Conservation (phyloP, 306 rosid species). For the Sindora glabra region DNA sequence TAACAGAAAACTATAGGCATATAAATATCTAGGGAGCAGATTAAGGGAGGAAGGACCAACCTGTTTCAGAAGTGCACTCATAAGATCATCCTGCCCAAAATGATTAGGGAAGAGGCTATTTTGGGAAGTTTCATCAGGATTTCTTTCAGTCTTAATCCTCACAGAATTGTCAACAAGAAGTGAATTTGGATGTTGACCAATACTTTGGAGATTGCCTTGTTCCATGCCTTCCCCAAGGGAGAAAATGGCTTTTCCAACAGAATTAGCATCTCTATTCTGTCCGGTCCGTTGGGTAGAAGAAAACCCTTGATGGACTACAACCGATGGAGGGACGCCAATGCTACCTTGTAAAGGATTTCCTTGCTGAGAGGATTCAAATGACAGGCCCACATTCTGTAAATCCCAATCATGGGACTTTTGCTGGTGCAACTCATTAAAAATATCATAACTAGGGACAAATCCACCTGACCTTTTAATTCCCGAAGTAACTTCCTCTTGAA, state of each 20-base stretch:
- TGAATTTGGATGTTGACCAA: constrained; percentile 38
- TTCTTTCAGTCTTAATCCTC: constrained; percentile 61
- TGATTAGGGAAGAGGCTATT: constrained; percentile 53
- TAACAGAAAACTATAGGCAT: background rate
- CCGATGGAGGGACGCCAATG: constrained; percentile 53
- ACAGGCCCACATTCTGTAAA: constrained; percentile 44
- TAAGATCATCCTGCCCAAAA: constrained; percentile 83
- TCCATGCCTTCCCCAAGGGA: constrained; percentile 38
- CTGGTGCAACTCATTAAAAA: constrained; percentile 63
- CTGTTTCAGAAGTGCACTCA: constrained; percentile 93
- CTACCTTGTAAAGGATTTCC: constrained; percentile 51
- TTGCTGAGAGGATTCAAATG: constrained; percentile 54
- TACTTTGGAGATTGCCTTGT: constrained; percentile 43
- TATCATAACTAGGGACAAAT: constrained; percentile 59
- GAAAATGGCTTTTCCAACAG: constrained; percentile 42
- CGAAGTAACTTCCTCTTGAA: constrained; percentile 52
- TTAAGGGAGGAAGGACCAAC: constrained; percentile 29
- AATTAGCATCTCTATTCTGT: constrained; percentile 34
- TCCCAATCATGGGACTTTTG: constrained; percentile 84
- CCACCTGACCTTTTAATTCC: constrained; percentile 51
- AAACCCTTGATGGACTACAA: constrained; percentile 62
- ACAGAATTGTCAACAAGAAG: constrained; percentile 37
- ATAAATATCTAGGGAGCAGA: background rate
- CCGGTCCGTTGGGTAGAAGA: constrained; percentile 47
- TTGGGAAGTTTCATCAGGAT: constrained; percentile 48